These are phyloP conservation scores for Allium sativum DNA, from an alignment of 106 monocot species.

Conservation along the genomic window DNA sequence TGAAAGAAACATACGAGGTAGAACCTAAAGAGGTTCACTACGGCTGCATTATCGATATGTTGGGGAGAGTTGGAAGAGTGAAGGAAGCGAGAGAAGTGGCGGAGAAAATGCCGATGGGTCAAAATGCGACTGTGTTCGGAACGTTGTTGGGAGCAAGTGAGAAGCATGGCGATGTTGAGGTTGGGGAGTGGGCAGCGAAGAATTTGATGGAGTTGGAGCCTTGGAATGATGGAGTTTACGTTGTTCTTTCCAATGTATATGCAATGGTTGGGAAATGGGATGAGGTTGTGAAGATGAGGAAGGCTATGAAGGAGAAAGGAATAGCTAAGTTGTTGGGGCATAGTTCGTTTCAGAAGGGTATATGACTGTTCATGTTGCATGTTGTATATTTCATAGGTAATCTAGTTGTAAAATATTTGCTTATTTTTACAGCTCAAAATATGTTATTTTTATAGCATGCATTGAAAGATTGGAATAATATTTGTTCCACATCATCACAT, in stretches of 20 bases:
- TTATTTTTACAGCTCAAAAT: too few relatives aligned
- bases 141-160: conserved; percentile 64
- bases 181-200: conserved; percentile 51
- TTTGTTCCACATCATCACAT: too few relatives aligned
- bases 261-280: conserved; percentile 41
- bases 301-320: conserved; percentile 33
- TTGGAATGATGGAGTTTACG: conserved; percentile 76
- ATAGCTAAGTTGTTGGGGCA: conserved; percentile 38
- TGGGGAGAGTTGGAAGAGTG: conserved; percentile 52
- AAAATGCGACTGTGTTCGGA: conserved; percentile 46
- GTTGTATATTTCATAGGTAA: too few relatives aligned
- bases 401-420: too few relatives aligned
- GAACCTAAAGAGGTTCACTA: conserved; percentile 43
- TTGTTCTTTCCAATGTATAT: conserved; percentile 65
- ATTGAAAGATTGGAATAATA: too few relatives aligned
- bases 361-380: too few relatives aligned
- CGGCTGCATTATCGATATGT: conserved; percentile 61
- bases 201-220: conserved; percentile 51
- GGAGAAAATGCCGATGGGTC: conserved; percentile 34
- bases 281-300: conserved; percentile 39
- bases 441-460: too few relatives aligned
- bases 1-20: conserved; percentile 23
- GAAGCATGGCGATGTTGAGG: conserved; percentile 46
- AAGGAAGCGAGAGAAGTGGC: conserved; percentile 35
- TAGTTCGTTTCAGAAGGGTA: conserved; percentile 9